A percentile compares a stretch with the other conserved stretches of the same genome.
Conservation (phyloP, 768 basidiomycete genomes). For the Trametes meyenii region DNA sequence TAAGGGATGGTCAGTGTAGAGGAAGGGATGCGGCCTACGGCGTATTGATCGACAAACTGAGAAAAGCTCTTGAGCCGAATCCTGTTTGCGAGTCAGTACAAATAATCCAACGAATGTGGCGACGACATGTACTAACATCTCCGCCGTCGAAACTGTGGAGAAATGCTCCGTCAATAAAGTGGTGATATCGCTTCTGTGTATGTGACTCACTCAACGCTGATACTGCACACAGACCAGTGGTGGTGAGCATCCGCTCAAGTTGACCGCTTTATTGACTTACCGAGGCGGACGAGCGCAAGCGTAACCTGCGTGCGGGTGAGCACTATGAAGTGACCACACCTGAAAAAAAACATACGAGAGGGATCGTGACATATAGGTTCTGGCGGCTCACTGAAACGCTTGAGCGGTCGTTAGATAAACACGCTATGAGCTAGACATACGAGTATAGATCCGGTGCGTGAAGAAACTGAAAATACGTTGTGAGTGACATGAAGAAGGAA, state of each 20-base stretch:
- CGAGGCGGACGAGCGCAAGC: slow-evolving; percentile 14
- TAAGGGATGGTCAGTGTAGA: neutral
- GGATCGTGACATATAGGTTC: slow-evolving; percentile 20
- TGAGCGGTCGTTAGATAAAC: neutral
- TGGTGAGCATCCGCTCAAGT: no score
- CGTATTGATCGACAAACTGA: slow-evolving; percentile 3
- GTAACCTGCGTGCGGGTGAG: neutral
- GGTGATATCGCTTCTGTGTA: neutral
- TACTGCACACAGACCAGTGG: neutral
- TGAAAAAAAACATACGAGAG: slow-evolving; percentile 15
- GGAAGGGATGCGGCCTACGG: neutral
- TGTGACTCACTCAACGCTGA: neutral
- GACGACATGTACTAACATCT: neutral
- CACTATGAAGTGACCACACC: neutral
- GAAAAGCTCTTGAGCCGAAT: slow-evolving; percentile 2
- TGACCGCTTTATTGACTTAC: neutral
- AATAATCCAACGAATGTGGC: no score
- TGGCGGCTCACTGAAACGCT: slow-evolving; percentile 23
- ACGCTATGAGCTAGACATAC: slow-evolving; percentile 13
- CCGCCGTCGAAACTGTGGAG: slow-evolving; percentile 1
- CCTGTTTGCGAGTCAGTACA: neutral
- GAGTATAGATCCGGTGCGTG: slow-evolving; percentile 18
- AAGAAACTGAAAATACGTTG: slow-evolving; percentile 22
- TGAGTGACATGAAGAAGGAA: no score
- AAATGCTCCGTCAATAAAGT: neutral